A percentile compares a stretch with the other conserved stretches of the same genome.
These are phyloP conservation scores for Nicotiana knightiana DNA, from an alignment of 257 asterid species.

Conservation along the genomic window DNA sequence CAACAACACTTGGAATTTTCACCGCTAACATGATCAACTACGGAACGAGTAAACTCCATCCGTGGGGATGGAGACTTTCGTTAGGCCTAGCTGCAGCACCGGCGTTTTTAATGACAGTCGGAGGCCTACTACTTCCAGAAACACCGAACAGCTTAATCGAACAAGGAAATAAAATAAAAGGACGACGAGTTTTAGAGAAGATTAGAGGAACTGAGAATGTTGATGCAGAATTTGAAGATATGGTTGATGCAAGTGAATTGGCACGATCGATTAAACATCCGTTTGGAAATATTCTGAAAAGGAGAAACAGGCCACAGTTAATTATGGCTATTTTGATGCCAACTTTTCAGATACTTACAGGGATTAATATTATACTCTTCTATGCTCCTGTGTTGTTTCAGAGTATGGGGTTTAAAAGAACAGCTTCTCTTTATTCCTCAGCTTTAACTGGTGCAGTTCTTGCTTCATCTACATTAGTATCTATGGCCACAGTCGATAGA, in stretches of 20 bases:
- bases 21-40: conserved; percentile 80
- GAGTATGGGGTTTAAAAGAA: conserved; percentile 61
- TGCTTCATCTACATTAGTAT: conserved; percentile 56
- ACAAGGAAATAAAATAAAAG: conserved; percentile 41
- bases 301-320: conserved; percentile 61
- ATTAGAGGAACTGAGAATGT: conserved; percentile 69
- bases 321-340: conserved; percentile 79
- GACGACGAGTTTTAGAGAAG: conserved; percentile 42
- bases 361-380: conserved; percentile 73
- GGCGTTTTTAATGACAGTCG: conserved; percentile 56
- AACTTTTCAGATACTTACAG: conserved; percentile 72
- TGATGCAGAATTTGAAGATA: conserved; percentile 64
- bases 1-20: conserved; percentile 79
- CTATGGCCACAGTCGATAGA: conserved; percentile 64
- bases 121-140: conserved; percentile 74
- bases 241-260: conserved; percentile 65
- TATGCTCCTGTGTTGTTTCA: conserved; percentile 84
- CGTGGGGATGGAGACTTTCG: conserved; percentile 91
- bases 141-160: conserved; percentile 81
- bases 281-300: conserved; percentile 55
- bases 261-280: conserved; percentile 62
- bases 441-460: conserved; percentile 82
- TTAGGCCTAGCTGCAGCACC: conserved; percentile 79
- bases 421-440: conserved; percentile 63
- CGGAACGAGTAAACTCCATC: conserved; percentile 59